These are phyloP conservation scores for Alnus rubra DNA, from an alignment of 306 rosid species.

Conservation along the genomic window DNA sequence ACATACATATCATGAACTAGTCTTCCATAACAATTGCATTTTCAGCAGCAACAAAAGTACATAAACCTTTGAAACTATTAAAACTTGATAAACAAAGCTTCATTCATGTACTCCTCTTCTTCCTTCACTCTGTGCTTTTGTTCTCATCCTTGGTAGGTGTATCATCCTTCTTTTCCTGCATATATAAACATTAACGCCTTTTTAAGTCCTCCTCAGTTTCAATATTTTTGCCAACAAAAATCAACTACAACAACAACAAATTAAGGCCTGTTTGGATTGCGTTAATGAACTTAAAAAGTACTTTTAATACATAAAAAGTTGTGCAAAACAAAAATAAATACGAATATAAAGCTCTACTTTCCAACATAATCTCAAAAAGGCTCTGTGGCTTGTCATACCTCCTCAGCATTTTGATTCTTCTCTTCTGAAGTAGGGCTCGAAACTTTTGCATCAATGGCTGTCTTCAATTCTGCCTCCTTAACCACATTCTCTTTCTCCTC, in stretches of 20 bases:
- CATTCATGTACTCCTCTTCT: neutral
- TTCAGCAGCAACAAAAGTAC: neutral
- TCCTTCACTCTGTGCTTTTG: constrained; percentile 3
- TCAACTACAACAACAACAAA: neutral
- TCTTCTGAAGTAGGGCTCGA: constrained; percentile 32
- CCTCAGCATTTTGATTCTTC: constrained; percentile 27
- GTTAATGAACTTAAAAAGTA: too few species aligned
- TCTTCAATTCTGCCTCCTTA: constrained; percentile 17
- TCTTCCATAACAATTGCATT: too few species aligned
- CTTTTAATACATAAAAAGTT: too few species aligned
- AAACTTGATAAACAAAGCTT: constrained; percentile 7
- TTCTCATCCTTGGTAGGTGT: constrained; percentile 14
- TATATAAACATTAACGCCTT: neutral
- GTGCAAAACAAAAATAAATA: too few species aligned
- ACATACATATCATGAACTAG: too few species aligned
- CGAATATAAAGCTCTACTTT: too few species aligned
- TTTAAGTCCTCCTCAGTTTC: neutral
- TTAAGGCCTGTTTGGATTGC: too few species aligned
- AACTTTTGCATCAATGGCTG: constrained; percentile 19
- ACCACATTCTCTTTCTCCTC: constrained; percentile 30
- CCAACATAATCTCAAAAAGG: too few species aligned
- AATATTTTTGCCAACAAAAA: neutral
- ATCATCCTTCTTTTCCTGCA: constrained; percentile 15
- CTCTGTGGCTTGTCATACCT: neutral
- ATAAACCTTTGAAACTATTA: neutral